Percentiles rank a stretch among this genome's conserved stretches.
phyloP scores from a whole-genome alignment of 2,329 filamentous ascomycete species.

The Grosmannia clavigera region DNA sequence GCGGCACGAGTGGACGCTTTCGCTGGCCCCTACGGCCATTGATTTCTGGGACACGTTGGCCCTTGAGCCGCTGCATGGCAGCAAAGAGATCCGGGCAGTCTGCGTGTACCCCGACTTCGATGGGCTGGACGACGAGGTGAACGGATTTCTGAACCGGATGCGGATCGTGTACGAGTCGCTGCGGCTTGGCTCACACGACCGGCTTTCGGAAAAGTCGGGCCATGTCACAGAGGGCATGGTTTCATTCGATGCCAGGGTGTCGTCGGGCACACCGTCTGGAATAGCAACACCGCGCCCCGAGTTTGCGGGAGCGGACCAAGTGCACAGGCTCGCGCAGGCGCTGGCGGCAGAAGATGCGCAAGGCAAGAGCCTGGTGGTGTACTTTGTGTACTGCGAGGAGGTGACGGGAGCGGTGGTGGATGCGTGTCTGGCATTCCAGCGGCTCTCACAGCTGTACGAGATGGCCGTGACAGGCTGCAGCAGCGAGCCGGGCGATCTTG shows the following conservation, averaged over 20 bases:
- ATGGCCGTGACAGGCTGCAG: slow-evolving; percentile 19
- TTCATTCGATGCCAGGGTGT: slow-evolving; percentile 25
- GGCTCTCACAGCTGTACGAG: slow-evolving; percentile 54
- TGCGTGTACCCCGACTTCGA: slow-evolving; percentile 58
- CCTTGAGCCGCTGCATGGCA: slow-evolving; percentile 55
- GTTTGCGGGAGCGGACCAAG: slow-evolving; percentile 34
- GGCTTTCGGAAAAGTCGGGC: slow-evolving; percentile 28
- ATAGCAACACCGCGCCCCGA: slow-evolving; percentile 23
- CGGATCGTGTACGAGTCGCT: slow-evolving; percentile 61
- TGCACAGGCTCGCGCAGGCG: slow-evolving; percentile 34
- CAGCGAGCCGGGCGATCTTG: slow-evolving; percentile 48
- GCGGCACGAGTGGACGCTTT: slow-evolving; percentile 55
- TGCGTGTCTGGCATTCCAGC: slow-evolving; percentile 61
- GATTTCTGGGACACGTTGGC: slow-evolving; percentile 75
- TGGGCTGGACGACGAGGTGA: slow-evolving; percentile 47
- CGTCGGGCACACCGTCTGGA: neutral
- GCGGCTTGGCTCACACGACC: slow-evolving; percentile 55
- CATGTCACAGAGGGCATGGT: slow-evolving; percentile 34
- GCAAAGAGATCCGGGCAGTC: slow-evolving; percentile 58
- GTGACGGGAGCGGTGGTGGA: slow-evolving; percentile 51
- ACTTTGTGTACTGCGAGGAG: slow-evolving; percentile 59
- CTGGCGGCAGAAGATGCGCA: slow-evolving; percentile 29
- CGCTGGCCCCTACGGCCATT: slow-evolving; percentile 61
- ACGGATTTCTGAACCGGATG: slow-evolving; percentile 54
- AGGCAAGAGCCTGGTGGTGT: slow-evolving; percentile 58